Conservation (phyloP, 495 filamentous ascomycete species). For the Mycothermus thermophilus region DNA sequence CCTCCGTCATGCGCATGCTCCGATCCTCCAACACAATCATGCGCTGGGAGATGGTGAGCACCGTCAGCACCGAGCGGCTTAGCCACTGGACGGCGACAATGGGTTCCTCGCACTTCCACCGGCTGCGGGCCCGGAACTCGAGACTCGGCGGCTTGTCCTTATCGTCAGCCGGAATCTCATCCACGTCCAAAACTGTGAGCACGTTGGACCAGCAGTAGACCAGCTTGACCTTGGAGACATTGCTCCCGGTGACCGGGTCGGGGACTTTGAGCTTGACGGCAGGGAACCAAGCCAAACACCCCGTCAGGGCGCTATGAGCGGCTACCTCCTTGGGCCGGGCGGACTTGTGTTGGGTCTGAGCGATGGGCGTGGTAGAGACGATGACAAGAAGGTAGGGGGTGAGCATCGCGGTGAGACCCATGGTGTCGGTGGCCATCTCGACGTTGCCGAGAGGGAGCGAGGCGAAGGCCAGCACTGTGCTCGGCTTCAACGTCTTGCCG, state of each 20-base stretch:
- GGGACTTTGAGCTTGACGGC: conserved; percentile 78
- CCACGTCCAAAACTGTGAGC: conserved; percentile 78
- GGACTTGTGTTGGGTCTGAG: conserved; percentile 90
- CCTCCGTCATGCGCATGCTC: conserved; percentile 78
- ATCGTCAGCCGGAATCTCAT: conserved; percentile 54
- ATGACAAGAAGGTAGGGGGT: conserved; percentile 93
- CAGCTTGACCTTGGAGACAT: conserved; percentile 66
- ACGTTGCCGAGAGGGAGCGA: conserved; percentile 84
- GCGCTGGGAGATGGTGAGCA: conserved; percentile 85
- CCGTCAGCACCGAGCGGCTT: conserved; percentile 79
- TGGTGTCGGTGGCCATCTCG: conserved; percentile 69
- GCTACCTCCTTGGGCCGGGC: conserved; percentile 79
- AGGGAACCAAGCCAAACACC: conserved; percentile 93
- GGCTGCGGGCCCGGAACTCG: conserved; percentile 66
- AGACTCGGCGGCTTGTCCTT: conserved; percentile 59
- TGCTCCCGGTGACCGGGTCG: conserved; percentile 39
- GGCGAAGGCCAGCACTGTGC: conserved; percentile 85
- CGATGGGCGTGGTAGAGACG: conserved; percentile 89
- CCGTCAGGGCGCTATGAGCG: conserved; percentile 79
- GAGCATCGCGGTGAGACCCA: conserved; percentile 89
- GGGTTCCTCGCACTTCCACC: conserved; percentile 88
- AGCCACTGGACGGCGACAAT: conserved; percentile 97
- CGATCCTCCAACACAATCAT: conserved; percentile 85
- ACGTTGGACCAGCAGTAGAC: conserved; percentile 98
- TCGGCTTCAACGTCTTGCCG: conserved; percentile 68